Evolutionary conservation across 108 stramenopile genomes (phyloP).

Genomic region (Fragilariopsis cylindrus): DNA sequence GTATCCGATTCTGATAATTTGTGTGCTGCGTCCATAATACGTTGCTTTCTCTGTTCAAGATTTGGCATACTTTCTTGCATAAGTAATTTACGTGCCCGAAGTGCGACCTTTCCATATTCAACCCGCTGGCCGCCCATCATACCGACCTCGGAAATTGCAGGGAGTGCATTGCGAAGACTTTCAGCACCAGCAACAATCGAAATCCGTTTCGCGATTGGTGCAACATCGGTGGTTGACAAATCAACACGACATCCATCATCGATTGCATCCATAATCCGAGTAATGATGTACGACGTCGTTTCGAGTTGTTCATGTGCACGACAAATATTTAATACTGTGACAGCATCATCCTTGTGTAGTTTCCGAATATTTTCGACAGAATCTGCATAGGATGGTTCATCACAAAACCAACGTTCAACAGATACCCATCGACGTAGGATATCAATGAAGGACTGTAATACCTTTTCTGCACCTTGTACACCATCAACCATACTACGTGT

Average conservation of each 20-base stretch:
- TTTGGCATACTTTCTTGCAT: conserved; percentile 93
- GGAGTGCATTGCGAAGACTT: conserved; percentile 72
- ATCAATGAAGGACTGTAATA: conserved; percentile 57
- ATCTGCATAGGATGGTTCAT: conserved; percentile 85
- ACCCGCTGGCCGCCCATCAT: conserved; percentile 80
- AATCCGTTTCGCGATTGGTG: conserved; percentile 39
- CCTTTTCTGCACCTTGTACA: conserved; percentile 84
- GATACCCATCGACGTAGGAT: conserved; percentile 82
- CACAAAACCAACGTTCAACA: conserved; percentile 88
- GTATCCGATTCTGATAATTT: conserved; percentile 45
- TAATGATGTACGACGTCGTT: conserved; percentile 69
- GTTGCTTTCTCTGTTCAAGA: conserved; percentile 71
- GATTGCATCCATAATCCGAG: conserved; percentile 82
- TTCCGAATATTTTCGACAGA: conserved; percentile 87
- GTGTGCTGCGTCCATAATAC: conserved; percentile 55
- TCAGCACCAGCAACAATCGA: conserved; percentile 78
- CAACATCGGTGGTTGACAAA: conserved; percentile 43
- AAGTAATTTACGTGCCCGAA: conserved; percentile 85
- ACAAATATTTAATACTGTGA: conserved; percentile 78
- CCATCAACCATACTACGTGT: conserved; percentile 56
- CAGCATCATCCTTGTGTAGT: conserved; percentile 64
- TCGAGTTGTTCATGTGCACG: conserved; percentile 83
- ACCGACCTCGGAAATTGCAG: conserved; percentile 92
- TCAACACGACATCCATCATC: conserved; percentile 66
- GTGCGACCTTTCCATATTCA: conserved; percentile 75